A percentile compares a stretch with the other conserved stretches of the same genome.
phyloP scores from a whole-genome alignment of 495 filamentous ascomycete genomes.

The Trichoderma erinaceum region DNA sequence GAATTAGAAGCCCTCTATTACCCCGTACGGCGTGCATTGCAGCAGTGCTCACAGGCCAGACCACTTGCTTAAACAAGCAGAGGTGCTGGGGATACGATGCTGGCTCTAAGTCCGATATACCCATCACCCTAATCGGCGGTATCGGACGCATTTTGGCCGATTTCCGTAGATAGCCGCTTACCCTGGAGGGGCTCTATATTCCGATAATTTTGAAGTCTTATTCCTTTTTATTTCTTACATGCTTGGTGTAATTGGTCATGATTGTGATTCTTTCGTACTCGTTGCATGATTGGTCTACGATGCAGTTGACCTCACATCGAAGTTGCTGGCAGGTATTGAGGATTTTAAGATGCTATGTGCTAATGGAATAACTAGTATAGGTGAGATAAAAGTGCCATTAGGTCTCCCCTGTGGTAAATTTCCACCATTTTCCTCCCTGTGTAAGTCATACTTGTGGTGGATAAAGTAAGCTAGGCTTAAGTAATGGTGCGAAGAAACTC shows the following conservation, averaged over 20 bases:
- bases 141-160: background rate
- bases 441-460: too few species aligned
- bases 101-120: background rate
- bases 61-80: too few species aligned
- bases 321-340: too few species aligned
- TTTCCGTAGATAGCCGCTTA: background rate
- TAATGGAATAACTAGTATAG: too few species aligned
- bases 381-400: background rate
- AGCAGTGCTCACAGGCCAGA: background rate
- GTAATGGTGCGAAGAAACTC: slow-evolving; percentile 32
- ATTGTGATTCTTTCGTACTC: too few species aligned
- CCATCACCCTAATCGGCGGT: background rate
- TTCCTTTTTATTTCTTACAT: too few species aligned
- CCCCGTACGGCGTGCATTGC: background rate
- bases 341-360: too few species aligned
- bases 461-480: background rate
- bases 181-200: background rate
- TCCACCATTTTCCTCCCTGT: too few species aligned
- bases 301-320: background rate
- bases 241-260: too few species aligned
- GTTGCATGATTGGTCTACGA: background rate
- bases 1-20: background rate
- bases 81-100: background rate
- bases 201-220: too few species aligned
- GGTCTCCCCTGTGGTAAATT: too few species aligned